Percentiles rank a stretch among this genome's conserved stretches.
Conservation (phyloP, 2,329 filamentous ascomycete species). For the Botrytis tulipae region DNA sequence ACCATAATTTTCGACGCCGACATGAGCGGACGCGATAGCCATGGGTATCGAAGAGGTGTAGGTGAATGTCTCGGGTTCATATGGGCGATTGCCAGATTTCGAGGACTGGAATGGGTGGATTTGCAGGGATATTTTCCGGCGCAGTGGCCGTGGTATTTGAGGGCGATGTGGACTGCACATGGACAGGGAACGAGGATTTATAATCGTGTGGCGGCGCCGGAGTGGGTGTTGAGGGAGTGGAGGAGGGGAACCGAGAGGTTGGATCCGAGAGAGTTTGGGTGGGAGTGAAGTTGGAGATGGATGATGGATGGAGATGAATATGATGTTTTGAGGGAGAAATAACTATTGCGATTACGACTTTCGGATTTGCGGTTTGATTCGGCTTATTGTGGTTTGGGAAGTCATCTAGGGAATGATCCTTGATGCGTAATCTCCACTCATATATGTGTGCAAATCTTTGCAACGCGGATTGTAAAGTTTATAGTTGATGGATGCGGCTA, state of each 20-base stretch:
- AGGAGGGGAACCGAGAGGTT: neutral
- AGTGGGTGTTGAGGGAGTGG: neutral
- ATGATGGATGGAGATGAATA: neutral
- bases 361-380: neutral
- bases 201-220: neutral
- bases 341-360: neutral
- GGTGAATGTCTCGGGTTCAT: neutral
- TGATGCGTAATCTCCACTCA: neutral
- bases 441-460: neutral
- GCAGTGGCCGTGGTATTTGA: slow-evolving; percentile 14
- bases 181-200: neutral
- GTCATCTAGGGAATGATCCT: neutral
- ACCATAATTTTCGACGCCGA: neutral
- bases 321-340: too few relatives aligned
- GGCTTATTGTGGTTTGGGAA: neutral
- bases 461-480: neutral
- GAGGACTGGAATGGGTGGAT: neutral
- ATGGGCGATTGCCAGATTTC: neutral
- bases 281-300: neutral
- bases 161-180: neutral
- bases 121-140: neutral
- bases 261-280: neutral
- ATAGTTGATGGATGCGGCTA: neutral
- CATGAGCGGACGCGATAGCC: neutral
- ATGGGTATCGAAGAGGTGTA: neutral